These are phyloP conservation scores for Aspergillus cristatus DNA, from an alignment of 495 filamentous ascomycete species.

Conservation along the genomic window DNA sequence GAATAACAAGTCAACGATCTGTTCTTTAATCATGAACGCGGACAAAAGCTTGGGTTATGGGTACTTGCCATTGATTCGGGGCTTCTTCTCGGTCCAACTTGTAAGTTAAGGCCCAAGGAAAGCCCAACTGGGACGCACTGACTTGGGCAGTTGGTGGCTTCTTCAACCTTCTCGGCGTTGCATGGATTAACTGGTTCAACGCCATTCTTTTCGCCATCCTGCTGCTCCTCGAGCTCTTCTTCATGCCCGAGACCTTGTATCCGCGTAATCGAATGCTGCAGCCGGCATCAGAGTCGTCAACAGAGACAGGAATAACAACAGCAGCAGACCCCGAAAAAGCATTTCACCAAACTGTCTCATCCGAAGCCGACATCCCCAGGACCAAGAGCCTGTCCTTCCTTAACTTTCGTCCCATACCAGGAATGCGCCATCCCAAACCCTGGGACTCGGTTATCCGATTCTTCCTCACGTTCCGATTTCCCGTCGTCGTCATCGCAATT, in stretches of 20 bases:
- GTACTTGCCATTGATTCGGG: slow-evolving; percentile 50
- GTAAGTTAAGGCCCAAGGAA: no score
- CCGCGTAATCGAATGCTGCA: slow-evolving; percentile 45
- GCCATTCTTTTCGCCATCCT: slow-evolving; percentile 47
- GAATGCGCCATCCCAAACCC: slow-evolving; percentile 43
- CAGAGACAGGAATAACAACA: background rate
- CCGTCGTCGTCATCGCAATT: slow-evolving; percentile 36
- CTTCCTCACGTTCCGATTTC: slow-evolving; percentile 38
- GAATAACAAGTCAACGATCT: slow-evolving; percentile 29
- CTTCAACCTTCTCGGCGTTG: slow-evolving; percentile 36
- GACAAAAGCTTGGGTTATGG: slow-evolving; percentile 55
- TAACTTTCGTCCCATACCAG: slow-evolving; percentile 42
- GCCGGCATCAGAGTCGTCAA: slow-evolving; percentile 12
- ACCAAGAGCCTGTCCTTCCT: slow-evolving; percentile 43
- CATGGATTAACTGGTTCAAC: slow-evolving; percentile 52
- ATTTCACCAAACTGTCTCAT: background rate
- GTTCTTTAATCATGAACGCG: slow-evolving; percentile 54
- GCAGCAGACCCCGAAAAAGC: slow-evolving; percentile 21
- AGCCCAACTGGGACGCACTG: no score
- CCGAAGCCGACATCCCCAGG: slow-evolving; percentile 19
- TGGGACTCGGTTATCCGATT: slow-evolving; percentile 43
- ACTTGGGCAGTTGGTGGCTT: slow-evolving; percentile 48
- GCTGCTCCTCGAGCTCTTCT: slow-evolving; percentile 40
- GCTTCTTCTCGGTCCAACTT: slow-evolving; percentile 44
- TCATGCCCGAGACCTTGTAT: slow-evolving; percentile 54